phyloP scores from a whole-genome alignment of 2,329 filamentous ascomycete genomes.

The Cercospora citrullina region DNA sequence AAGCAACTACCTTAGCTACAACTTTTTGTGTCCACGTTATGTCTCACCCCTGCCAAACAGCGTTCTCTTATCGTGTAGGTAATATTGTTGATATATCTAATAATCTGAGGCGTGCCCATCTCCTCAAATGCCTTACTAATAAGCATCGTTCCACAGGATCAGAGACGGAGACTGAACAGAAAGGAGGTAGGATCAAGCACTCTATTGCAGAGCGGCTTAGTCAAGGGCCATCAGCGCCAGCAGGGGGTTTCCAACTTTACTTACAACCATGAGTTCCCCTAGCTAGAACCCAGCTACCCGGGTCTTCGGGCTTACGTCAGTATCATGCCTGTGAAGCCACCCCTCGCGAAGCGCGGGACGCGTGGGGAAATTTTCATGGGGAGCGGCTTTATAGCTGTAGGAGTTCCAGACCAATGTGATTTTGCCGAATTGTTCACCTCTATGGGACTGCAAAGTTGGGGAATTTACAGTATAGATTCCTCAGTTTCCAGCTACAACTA shows the following conservation, averaged over 20 bases:
- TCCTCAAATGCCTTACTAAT: neutral
- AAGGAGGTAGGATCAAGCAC: neutral
- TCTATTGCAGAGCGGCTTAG: neutral
- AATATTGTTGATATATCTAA: neutral
- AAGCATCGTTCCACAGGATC: neutral
- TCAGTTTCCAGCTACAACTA: neutral
- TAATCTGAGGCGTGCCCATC: too few species aligned
- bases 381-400: neutral
- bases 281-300: neutral
- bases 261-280: neutral
- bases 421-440: neutral
- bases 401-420: too few species aligned
- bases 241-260: neutral
- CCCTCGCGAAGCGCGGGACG: neutral
- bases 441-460: neutral
- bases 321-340: neutral
- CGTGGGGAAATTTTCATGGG: neutral
- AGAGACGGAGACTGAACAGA: neutral
- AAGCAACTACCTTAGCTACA: neutral
- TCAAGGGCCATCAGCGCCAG: neutral
- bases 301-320: neutral
- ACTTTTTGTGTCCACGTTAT: neutral
- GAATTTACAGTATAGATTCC: neutral
- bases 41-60: neutral
- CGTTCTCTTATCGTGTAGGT: neutral